Conservation (phyloP, 2,329 filamentous ascomycete species). For the Parasarocladium wereldwijsianum region DNA sequence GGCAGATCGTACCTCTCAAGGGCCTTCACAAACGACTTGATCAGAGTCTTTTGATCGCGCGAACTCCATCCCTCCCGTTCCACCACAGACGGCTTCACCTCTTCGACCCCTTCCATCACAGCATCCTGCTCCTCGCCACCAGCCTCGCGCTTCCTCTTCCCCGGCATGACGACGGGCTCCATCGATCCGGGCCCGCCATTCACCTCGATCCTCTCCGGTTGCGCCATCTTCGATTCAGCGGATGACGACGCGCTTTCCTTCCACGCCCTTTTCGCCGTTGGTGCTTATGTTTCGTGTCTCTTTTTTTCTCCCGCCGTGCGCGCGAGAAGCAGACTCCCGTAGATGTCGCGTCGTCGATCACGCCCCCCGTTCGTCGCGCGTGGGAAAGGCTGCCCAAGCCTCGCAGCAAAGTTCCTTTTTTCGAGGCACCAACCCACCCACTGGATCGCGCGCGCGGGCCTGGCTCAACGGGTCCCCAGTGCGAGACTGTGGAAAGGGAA, state of each 20-base stretch:
- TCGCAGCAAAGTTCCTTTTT: no score
- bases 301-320: not conserved
- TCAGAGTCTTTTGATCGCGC: conserved; percentile 18
- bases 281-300: no score
- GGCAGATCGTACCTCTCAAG: conserved; percentile 18
- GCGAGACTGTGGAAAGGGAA: no score
- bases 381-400: no score
- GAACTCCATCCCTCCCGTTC: conserved; percentile 12
- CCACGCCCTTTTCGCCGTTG: no score
- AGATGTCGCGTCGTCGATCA: no score
- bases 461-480: no score
- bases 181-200: conserved; percentile 28
- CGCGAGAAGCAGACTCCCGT: not conserved
- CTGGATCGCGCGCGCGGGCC: no score
- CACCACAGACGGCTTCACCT: conserved; percentile 10
- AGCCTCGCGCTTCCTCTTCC: conserved; percentile 46
- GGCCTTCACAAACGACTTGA: conserved; percentile 22
- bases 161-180: conserved; percentile 20
- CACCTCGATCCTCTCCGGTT: conserved; percentile 21
- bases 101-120: conserved; percentile 13
- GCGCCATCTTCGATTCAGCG: conserved; percentile 28
- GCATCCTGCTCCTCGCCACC: conserved; percentile 23
- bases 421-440: no score
- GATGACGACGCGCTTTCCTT: no score
- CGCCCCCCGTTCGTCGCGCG: no score